Evolutionary conservation across 257 asterid genomes (phyloP), one percentile per base, ranked within the genome.

Genomic region (Solanum gandarillasii): DNA sequence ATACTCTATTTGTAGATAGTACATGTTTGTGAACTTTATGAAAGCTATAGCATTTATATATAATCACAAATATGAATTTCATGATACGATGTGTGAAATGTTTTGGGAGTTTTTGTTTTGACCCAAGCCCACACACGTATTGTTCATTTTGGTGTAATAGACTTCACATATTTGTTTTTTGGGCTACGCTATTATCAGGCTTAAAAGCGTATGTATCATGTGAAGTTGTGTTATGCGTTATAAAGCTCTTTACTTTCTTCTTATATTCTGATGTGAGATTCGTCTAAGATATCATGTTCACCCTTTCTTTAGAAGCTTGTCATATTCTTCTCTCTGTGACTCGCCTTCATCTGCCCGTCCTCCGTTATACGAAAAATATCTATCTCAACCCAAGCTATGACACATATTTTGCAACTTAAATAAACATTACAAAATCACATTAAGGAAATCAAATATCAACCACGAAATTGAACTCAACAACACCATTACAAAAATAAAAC

Each of bases 341-440:
- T 4, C 29, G 0, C 13, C 12, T 0, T n/a, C 14, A 23, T 10
- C 3, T 1, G 1, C 6, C 14, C 14, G 6, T 9, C 70, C 14
- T 23, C 7, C 3, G 3, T 60, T 60, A 60, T 60, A 9, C 1
- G 70, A 0, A 23, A 0, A 23, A 9, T 23, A 62, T 60, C 29
- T 4, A 3, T 20, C 4, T 20, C 25, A 20, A 55, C 25, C 67
- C 67, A 20, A 58, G 9, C 65, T 55, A 58, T 60, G 27, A 3
- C 68, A 60, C 29, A 23, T 60, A 23, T 60, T 60, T 35, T 35
- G 4, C 20, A 74, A 35, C 52, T 35, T 21, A 35, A 20, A 21
- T 4, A 74, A 36, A 74, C 31, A 36, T 74, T 36, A 74, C 41
- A 72, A 32, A 73, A 67, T 73, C 14, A 35, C 27, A 20, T 38